Base-by-base conservation (phyloP, 164 flowering plant species). In the Liquidambar formosana region DNA sequence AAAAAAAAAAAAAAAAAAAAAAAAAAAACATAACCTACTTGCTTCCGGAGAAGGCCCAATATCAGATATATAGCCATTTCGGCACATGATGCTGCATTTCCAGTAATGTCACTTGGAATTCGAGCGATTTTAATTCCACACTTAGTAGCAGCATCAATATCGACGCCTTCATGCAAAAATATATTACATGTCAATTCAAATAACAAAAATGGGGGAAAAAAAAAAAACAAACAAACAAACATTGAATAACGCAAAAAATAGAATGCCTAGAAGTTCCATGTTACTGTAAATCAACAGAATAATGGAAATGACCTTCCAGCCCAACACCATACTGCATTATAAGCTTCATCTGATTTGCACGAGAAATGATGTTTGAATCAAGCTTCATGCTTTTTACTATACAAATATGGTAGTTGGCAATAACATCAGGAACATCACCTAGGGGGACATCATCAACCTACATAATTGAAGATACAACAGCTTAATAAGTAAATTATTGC, bases 321-420 rank as follows among this genome's bases (percentile, higher is more conserved):
- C 97, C 98, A 76, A 94, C 97, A 73, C 98, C 98, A 78, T 65
- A 92, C 77, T 94, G 97, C 92, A 94, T 72, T 47, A 94, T 77
- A 49, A 94, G 89, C 88, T 92, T 90, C 93, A 94, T 83, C 57
- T 82, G 75, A 21, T 58, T 88, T 45, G 98, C 98, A 53, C 75
- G 83, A 64, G 92, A 75, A 48, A 94, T 85, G 43, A 86, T 28
- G 57, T 81, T 67, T 28, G 88, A 77, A 72, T 84, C 85, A 10
- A 94, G 16, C 63, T 77, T 76, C 82, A 76, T 81, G 63, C 14
- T 84, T 78, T 90, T 94, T 26, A 82, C 84, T 1, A 94, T 84
- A 75, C 96, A 88, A 10, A 94, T 64, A 57, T 94, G 85, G 78
- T 92, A 94, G 65, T 85, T 75, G 1, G 61, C 76, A 66, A 94